A percentile compares a stretch with the other conserved stretches of the same genome.
phyloP scores from a whole-genome alignment of 2,329 filamentous ascomycete genomes.

The Coleophoma crateriformis region DNA sequence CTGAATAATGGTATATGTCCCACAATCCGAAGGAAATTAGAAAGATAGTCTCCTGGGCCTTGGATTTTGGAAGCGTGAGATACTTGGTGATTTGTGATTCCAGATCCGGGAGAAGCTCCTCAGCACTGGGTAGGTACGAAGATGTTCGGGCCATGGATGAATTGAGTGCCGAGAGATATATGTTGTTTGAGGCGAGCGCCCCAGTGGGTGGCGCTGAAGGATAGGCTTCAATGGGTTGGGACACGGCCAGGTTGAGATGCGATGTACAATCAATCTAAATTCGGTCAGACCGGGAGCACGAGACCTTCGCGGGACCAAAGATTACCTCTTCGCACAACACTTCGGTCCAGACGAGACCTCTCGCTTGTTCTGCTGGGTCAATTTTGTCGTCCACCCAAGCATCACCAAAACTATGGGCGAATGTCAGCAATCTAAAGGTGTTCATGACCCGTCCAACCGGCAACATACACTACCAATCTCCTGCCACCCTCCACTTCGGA shows the following conservation, averaged over 20 bases:
- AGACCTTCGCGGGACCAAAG: neutral
- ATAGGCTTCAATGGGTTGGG: conserved; percentile 15
- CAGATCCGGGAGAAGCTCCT: conserved; percentile 19
- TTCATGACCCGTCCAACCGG: no score
- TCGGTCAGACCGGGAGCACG: no score
- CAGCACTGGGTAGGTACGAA: neutral
- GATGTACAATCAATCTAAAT: conserved; percentile 23
- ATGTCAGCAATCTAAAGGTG: no score
- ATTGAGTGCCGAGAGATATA: conserved; percentile 8
- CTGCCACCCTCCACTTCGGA: conserved; percentile 5
- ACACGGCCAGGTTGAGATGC: conserved; percentile 19
- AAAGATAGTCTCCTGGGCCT: conserved; percentile 18
- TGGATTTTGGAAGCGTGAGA: conserved; percentile 14
- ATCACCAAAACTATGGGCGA: conserved; percentile 18
- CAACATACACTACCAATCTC: conserved; percentile 16
- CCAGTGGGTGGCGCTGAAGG: conserved; percentile 16
- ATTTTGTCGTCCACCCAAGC: conserved; percentile 21
- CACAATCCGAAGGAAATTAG: conserved; percentile 25
- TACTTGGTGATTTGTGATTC: conserved; percentile 20
- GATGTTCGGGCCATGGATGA: conserved; percentile 1
- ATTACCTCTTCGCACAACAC: conserved; percentile 24
- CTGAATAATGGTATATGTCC: conserved; percentile 24
- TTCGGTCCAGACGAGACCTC: conserved; percentile 21
- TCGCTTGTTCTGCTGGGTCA: conserved; percentile 8
- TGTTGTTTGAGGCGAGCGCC: conserved; percentile 15